A percentile compares a stretch with the other conserved stretches of the same genome.
Evolutionary conservation across 352 stramenopile genomes (phyloP).

Genomic region (Pythium pyrilobum): DNA sequence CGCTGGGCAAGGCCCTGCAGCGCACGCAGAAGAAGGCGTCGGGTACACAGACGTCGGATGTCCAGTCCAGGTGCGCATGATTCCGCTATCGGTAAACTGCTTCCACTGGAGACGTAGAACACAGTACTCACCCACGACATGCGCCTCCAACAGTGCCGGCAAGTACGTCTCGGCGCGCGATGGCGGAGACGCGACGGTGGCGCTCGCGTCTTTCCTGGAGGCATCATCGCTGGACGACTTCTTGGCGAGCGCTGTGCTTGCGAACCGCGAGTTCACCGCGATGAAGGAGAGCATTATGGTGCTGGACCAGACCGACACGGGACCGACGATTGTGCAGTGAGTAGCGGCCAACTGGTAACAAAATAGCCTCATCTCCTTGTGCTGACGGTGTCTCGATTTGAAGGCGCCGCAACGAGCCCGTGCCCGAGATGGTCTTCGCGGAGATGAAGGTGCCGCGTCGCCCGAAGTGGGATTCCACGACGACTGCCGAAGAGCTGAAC

Average conservation of each 20-base stretch:
- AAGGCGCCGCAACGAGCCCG: slow-evolving; percentile 46
- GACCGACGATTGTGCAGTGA: slow-evolving; percentile 62
- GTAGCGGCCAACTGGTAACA: no score
- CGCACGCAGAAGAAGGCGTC: slow-evolving; percentile 76
- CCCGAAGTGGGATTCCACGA: slow-evolving; percentile 93
- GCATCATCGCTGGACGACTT: slow-evolving; percentile 90
- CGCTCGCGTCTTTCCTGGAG: slow-evolving; percentile 82
- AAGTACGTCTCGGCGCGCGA: slow-evolving; percentile 82
- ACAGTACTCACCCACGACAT: no score
- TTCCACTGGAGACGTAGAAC: no score
- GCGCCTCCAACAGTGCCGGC: slow-evolving; percentile 36
- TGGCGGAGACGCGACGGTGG: slow-evolving; percentile 73
- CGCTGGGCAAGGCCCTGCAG: slow-evolving; percentile 68
- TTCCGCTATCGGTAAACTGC: background rate
- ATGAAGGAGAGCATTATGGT: slow-evolving; percentile 87
- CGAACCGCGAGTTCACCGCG: slow-evolving; percentile 90
- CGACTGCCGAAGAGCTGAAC: slow-evolving; percentile 95
- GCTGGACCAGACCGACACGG: slow-evolving; percentile 50
- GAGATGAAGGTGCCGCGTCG: slow-evolving; percentile 96
- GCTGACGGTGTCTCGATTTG: background rate
- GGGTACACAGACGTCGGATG: slow-evolving; percentile 55
- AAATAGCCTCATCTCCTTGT: background rate
- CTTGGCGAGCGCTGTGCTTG: slow-evolving; percentile 87
- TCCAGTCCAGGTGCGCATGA: slow-evolving; percentile 55
- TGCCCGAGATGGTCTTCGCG: slow-evolving; percentile 88